Base-by-base conservation (phyloP, 352 stramenopile genomes). In the Phytophthora uliginosa region DNA sequence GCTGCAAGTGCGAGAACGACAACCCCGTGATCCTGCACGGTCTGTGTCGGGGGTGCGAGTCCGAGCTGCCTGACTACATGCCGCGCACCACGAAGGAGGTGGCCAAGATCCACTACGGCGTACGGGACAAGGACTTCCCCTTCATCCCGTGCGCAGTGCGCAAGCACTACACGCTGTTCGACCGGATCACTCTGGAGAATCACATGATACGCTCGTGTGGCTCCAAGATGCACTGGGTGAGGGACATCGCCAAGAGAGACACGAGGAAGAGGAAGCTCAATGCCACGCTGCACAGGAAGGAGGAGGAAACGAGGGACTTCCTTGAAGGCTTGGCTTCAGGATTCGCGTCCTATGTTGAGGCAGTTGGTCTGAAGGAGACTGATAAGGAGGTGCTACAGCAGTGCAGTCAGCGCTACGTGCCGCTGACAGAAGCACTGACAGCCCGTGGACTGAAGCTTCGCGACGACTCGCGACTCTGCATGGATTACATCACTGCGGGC, bases 1-100 rank as follows among this genome's bases (percentile, higher is more conserved):
- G 70, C 52, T 73, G 70, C 45, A 48, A 57, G 24, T 81, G 74
- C 38, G 74, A 81, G 52, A 67, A 78, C 48, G 74, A 81, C 59
- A 77, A 66, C 48, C 74, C 70, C 9, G 61, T 59, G 7, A 71
- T 69, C 13, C 13, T 59, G 2, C 2, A 63, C 18, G 66, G 56
- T 0, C 38, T 74, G 4, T 78, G 71, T 28, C 38, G 28, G 5
- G 18, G 34, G 24, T 78, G 71, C 50, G 66, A 67, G 31, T 53
- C 45, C 8, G 17, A 71, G 24, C 15, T 33, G 24, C 28, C 59
- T 3, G 54, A 13, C 17, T 77, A 69, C 40, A 68, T 66, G 64
- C 47, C 70, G 20, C 53, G 61, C 22, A 64, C 72, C 26, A 75
- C 62, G 28, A 71, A 63, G 40, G 59, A 62, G 1, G 42, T 69